Percentiles rank a stretch among this genome's conserved stretches.
Conservation (phyloP, 1,284 basidiomycete species). For the Volvariella volvacea region DNA sequence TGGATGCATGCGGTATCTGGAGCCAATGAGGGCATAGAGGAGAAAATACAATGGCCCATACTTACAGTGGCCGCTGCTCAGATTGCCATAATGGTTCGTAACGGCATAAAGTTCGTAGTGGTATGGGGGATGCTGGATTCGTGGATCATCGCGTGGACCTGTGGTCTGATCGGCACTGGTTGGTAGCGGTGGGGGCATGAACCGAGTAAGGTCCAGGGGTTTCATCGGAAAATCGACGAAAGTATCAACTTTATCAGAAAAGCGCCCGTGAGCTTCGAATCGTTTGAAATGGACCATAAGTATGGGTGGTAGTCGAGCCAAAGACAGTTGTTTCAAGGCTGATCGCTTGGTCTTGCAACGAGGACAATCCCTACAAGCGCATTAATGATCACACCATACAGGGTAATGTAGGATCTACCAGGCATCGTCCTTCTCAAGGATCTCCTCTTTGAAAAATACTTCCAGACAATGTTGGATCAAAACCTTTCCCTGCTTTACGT, state of each 20-base stretch:
- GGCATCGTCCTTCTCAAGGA: constrained; percentile 90
- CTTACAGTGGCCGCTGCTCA: constrained; percentile 91
- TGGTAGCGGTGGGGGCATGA: constrained; percentile 80
- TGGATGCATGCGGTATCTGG: constrained; percentile 83
- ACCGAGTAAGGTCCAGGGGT: constrained; percentile 82
- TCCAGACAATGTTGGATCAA: constrained; percentile 82
- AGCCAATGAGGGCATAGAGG: not conserved
- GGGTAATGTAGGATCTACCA: constrained; percentile 54
- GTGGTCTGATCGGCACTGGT: constrained; percentile 48
- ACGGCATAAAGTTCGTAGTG: constrained; percentile 86
- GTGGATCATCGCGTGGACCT: constrained; percentile 60
- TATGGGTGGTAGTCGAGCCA: constrained; percentile 92
- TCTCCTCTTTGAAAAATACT: constrained; percentile 86
- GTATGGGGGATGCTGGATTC: constrained; percentile 79
- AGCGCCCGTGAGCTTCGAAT: constrained; percentile 88
- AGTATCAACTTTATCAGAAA: constrained; percentile 94
- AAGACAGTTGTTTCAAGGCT: constrained; percentile 78
- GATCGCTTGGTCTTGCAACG: constrained; percentile 82
- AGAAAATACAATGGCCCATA: constrained; percentile 11
- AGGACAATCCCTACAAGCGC: constrained; percentile 74
- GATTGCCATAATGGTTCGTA: constrained; percentile 87
- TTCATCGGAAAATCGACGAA: constrained; percentile 85
- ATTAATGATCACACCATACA: not conserved
- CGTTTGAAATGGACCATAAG: constrained; percentile 95
- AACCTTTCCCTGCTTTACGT: constrained; percentile 56